Base-by-base conservation (phyloP, 257 asterid genomes). In the Ophiorrhiza pumila region DNA sequence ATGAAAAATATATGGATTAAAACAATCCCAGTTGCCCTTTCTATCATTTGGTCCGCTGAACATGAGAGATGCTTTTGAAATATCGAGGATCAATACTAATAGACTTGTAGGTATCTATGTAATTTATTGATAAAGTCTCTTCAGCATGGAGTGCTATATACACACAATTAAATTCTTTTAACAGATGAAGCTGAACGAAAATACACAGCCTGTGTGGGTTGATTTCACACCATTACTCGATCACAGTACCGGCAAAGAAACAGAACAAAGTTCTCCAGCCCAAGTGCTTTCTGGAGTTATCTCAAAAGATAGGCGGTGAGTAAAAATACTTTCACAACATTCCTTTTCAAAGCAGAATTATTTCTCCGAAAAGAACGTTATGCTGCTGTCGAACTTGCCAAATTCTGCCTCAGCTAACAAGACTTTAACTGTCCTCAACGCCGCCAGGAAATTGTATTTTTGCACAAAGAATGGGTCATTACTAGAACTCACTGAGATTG, bases 151-250 rank as follows among this genome's bases (percentile, higher is more conserved):
- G 22, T 49, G 27, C 39, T 20, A 17, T 17, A 2, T 60, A 31
- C 45, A 43, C n/a, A 23, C 62, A 23, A 23, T 56, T 25, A 31
- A 27, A 49, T 68, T n/a, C 29, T 22, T 68, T n/a, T 17, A 20
- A 46, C 82, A 93, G 98, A 80, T 93, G 93, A 88, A 81, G 82
- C 76, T 93, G 68, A 79, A 66, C 29, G 92, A 85, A 68, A 87
- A 86, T 27, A 75, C 83, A 4, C 92, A 84, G 78, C 95, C 97
- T 29, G 66, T 81, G 34, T 93, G 98, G 97, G 81, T 81, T 45
- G 91, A 89, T 55, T 77, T 88, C 79, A 72, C 65, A 74, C 87
- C 90, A 17, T 71, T 80, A 39, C 57, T 80, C 0, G 80, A 53
- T 37, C 69, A 71, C 23, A 66, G 69, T 34, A 47, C 77, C 71